phyloP scores from a whole-genome alignment of 2,329 filamentous ascomycete genomes.

The Ophiocordyceps camponoti-leonardi region DNA sequence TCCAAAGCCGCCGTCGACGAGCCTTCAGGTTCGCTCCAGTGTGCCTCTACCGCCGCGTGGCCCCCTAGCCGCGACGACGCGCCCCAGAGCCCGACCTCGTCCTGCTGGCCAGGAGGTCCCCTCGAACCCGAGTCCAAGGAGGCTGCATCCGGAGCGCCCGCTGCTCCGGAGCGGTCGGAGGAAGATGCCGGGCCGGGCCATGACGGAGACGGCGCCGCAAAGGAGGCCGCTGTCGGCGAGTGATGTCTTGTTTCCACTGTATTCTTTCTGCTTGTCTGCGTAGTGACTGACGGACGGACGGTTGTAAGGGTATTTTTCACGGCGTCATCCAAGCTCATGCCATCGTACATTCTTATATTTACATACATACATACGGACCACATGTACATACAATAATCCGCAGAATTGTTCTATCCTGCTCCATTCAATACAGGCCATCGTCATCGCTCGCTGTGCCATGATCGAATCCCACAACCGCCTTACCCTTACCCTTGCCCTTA shows the following conservation, averaged over 20 bases:
- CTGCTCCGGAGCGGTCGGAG: neutral
- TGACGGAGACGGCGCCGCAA: neutral
- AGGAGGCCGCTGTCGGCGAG: neutral
- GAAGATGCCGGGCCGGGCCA: neutral
- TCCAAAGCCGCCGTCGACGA: neutral
- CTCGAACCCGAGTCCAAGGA: neutral
- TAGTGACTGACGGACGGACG: too few relatives aligned
- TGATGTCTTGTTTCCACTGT: neutral
- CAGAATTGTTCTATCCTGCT: neutral
- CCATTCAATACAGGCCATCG: constrained; percentile 33
- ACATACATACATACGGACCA: neutral
- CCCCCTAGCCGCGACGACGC: neutral
- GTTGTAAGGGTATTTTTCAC: neutral
- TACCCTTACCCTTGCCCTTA: too few relatives aligned
- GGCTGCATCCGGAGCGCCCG: neutral
- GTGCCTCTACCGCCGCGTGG: neutral
- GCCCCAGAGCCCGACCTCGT: neutral
- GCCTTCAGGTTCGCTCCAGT: neutral
- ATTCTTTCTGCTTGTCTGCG: too few relatives aligned
- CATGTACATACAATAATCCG: neutral
- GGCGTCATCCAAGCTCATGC: neutral
- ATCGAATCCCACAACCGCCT: constrained; percentile 30
- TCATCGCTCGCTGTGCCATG: constrained; percentile 39
- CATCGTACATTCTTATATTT: neutral
- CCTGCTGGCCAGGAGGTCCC: neutral